phyloP scores from a whole-genome alignment of 2,329 filamentous ascomycete genomes.

The Leptographium wingfieldii region DNA sequence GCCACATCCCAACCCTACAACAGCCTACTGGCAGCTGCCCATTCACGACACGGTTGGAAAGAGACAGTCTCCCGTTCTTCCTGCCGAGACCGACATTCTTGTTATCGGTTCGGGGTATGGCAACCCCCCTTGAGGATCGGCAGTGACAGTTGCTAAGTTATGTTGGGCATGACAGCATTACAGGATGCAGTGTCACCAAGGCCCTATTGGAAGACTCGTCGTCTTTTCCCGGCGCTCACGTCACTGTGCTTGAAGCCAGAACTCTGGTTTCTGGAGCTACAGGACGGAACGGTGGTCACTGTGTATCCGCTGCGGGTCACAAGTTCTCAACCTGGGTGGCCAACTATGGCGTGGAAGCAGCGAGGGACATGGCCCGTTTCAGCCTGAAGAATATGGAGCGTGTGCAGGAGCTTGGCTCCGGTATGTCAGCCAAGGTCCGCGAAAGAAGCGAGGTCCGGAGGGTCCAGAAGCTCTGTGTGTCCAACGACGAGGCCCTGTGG shows the following conservation, averaged over 20 bases:
- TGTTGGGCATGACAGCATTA: constrained; percentile 13
- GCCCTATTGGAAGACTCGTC: constrained; percentile 16
- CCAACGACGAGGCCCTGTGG: not conserved
- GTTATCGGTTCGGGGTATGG: constrained; percentile 22
- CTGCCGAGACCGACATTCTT: constrained; percentile 1
- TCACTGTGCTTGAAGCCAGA: constrained; percentile 18
- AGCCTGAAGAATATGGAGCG: not conserved
- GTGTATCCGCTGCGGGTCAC: constrained; percentile 1
- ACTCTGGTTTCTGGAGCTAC: constrained; percentile 18
- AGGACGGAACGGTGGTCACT: constrained; percentile 19
- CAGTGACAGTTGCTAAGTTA: too few species aligned
- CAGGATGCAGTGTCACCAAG: constrained; percentile 19
- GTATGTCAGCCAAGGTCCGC: not conserved
- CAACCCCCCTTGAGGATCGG: too few species aligned
- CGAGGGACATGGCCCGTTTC: constrained; percentile 7
- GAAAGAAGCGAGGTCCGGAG: not conserved
- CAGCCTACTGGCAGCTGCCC: constrained; percentile 18
- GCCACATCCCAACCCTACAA: constrained; percentile 22
- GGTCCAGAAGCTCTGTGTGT: not conserved
- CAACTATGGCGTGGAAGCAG: constrained; percentile 8
- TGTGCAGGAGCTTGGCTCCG: not conserved
- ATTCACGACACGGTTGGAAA: constrained; percentile 11
- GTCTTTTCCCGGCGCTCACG: not conserved
- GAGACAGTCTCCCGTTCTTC: constrained; percentile 9
- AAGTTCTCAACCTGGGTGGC: not conserved